A percentile compares a stretch with the other conserved stretches of the same genome.
Evolutionary conservation across 2,329 filamentous ascomycete species (phyloP).

Genomic region (Berkeleyomyces rouxiae): DNA sequence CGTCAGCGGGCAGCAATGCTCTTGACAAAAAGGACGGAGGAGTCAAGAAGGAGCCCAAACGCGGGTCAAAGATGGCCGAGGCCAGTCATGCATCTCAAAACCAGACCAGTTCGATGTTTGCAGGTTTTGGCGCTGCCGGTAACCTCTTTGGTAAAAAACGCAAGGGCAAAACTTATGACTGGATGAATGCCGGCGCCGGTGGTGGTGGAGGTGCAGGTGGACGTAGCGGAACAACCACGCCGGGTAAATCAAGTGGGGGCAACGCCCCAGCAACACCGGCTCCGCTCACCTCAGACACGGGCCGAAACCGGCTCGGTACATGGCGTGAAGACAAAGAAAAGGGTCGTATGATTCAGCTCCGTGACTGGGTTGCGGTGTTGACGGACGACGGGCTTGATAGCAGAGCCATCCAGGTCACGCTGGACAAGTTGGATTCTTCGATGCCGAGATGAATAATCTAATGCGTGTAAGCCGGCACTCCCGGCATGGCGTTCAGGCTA

Average conservation of each 20-base stretch:
- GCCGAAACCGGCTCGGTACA: slow-evolving; percentile 47
- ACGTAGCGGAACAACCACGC: slow-evolving; percentile 35
- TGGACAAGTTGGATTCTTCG: slow-evolving; percentile 34
- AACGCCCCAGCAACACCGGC: slow-evolving; percentile 18
- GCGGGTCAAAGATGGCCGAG: slow-evolving; percentile 61
- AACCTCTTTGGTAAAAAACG: slow-evolving; percentile 41
- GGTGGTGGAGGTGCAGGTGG: slow-evolving; percentile 17
- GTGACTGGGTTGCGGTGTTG: slow-evolving; percentile 65
- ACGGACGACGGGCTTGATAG: slow-evolving; percentile 60
- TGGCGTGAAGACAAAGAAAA: slow-evolving; percentile 66
- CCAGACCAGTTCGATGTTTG: slow-evolving; percentile 59
- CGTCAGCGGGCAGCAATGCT: slow-evolving; percentile 40
- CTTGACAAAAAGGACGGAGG: slow-evolving; percentile 49
- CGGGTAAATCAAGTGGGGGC: slow-evolving; percentile 22
- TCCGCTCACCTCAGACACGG: slow-evolving; percentile 37
- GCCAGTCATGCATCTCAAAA: slow-evolving; percentile 72
- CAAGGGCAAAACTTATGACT: slow-evolving; percentile 52
- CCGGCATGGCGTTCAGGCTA: too few species aligned
- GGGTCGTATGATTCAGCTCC: slow-evolving; percentile 63
- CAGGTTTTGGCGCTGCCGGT: slow-evolving; percentile 45
- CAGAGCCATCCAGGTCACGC: slow-evolving; percentile 43
- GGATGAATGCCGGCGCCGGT: slow-evolving; percentile 46
- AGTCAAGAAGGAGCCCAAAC: slow-evolving; percentile 77
- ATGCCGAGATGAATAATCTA: slow-evolving; percentile 23
- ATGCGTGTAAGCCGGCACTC: neutral